Percentiles rank a stretch among this genome's conserved stretches.
Evolutionary conservation across 257 asterid species (phyloP).

Genomic region (Solanum ossicruentum): DNA sequence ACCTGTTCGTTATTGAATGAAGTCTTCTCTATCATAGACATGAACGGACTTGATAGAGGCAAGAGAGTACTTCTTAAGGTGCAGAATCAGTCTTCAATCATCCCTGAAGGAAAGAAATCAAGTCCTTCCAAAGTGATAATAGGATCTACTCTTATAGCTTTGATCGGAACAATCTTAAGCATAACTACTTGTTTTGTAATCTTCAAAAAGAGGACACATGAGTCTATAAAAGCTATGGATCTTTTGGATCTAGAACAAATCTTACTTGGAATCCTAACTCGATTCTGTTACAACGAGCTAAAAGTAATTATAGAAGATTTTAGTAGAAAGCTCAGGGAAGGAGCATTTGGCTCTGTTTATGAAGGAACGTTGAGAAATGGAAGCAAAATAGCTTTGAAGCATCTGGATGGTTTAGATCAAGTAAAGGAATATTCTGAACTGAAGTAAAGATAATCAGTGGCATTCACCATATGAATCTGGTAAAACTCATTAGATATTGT

Average conservation of each 20-base stretch:
- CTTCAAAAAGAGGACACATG: neutral
- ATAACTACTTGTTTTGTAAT: neutral
- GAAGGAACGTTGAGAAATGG: slow-evolving; percentile 1
- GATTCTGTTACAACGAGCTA: neutral
- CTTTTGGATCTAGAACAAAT: neutral
- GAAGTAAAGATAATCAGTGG: slow-evolving; percentile 10
- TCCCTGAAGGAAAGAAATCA: neutral
- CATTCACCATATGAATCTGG: slow-evolving; percentile 14
- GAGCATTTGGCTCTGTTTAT: slow-evolving; percentile 16
- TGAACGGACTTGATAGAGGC: neutral
- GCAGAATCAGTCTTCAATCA: neutral
- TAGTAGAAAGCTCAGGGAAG: slow-evolving; percentile 7
- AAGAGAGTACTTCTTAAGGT: neutral
- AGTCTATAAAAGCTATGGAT: neutral
- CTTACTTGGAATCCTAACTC: neutral
- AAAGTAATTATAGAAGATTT: slow-evolving; percentile 1
- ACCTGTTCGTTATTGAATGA: neutral
- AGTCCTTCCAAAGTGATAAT: neutral
- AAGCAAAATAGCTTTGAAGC: slow-evolving; percentile 6
- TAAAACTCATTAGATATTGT: slow-evolving; percentile 10
- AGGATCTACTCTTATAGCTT: neutral
- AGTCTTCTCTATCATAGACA: neutral
- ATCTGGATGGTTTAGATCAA: neutral
- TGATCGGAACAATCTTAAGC: neutral
- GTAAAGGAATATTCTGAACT: neutral